These are phyloP conservation scores for Globisporangium heterothallicum DNA, from an alignment of 352 stramenopile species.

Conservation along the genomic window DNA sequence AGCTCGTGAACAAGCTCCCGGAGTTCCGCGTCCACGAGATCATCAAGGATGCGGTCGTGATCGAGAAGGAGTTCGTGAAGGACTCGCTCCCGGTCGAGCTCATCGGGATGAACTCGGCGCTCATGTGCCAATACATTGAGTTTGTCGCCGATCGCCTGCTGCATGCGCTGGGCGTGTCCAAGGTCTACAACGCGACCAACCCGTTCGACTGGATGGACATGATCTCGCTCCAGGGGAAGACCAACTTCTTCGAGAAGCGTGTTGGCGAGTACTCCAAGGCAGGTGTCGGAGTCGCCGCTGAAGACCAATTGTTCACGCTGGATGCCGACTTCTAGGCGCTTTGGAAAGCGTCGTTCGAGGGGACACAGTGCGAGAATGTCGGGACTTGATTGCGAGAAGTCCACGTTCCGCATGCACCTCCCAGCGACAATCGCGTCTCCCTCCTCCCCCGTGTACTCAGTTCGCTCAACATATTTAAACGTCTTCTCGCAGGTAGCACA, in stretches of 20 bases:
- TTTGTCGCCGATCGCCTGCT: conserved; percentile 97
- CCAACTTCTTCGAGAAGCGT: conserved; percentile 98
- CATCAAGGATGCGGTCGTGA: conserved; percentile 93
- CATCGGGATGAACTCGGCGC: conserved; percentile 98
- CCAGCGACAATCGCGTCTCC: neutral
- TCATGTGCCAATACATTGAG: conserved; percentile 99
- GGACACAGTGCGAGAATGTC: too few species aligned
- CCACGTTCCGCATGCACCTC: neutral
- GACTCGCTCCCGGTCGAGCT: conserved; percentile 97
- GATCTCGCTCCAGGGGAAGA: conserved; percentile 98
- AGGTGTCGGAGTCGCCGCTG: conserved; percentile 88
- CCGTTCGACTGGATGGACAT: conserved; percentile 99
- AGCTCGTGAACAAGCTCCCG: conserved; percentile 96
- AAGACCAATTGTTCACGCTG: conserved; percentile 90
- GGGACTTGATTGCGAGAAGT: neutral
- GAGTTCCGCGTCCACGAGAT: conserved; percentile 92
- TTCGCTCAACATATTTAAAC: neutral
- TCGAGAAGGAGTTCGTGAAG: conserved; percentile 98
- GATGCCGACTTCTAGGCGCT: conserved; percentile 90
- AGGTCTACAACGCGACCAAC: conserved; percentile 93
- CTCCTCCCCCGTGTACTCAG: neutral
- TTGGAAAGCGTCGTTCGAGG: too few species aligned
- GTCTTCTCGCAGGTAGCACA: neutral
- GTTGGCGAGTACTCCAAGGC: conserved; percentile 99
- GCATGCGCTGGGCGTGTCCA: conserved; percentile 86